These are phyloP conservation scores for Macrolepiota albuminosa DNA, from an alignment of 768 basidiomycete genomes.

Conservation along the genomic window DNA sequence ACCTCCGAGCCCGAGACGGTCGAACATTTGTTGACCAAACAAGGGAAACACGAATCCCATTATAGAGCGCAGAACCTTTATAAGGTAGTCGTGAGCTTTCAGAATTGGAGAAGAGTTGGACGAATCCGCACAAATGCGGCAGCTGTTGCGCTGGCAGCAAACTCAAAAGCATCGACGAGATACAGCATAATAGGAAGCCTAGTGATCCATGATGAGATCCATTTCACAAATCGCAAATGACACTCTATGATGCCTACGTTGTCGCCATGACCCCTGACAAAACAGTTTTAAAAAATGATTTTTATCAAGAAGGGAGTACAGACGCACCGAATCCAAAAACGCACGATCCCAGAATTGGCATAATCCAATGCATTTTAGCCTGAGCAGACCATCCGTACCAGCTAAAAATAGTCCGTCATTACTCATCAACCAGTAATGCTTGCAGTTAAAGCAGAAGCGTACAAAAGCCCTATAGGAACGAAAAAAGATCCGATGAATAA, in stretches of 20 bases:
- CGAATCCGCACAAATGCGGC: conserved; percentile 49
- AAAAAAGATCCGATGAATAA: conserved; percentile 67
- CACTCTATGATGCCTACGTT: conserved; percentile 35
- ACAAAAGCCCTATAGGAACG: conserved; percentile 67
- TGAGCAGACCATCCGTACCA: conserved; percentile 84
- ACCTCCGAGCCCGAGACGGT: conserved; percentile 53
- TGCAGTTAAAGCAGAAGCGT: conserved; percentile 23
- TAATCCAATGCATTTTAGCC: conserved; percentile 63
- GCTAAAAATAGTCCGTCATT: conserved; percentile 17
- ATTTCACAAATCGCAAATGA: neutral
- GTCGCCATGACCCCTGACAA: conserved; percentile 46
- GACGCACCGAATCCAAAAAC: conserved; percentile 52
- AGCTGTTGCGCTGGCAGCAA: conserved; percentile 63
- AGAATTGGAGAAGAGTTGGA: neutral
- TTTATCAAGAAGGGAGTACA: neutral
- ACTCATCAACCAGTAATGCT: neutral
- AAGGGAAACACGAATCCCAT: conserved; percentile 44
- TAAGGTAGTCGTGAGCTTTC: conserved; percentile 6
- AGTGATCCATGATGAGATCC: neutral
- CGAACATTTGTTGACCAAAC: conserved; percentile 56
- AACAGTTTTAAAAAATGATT: neutral
- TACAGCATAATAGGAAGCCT: conserved; percentile 67
- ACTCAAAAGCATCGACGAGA: conserved; percentile 66
- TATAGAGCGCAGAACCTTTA: conserved; percentile 36
- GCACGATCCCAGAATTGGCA: conserved; percentile 63